Evolutionary conservation across 2,329 filamentous ascomycete genomes (phyloP).

Genomic region (Fusarium oxysporum): DNA sequence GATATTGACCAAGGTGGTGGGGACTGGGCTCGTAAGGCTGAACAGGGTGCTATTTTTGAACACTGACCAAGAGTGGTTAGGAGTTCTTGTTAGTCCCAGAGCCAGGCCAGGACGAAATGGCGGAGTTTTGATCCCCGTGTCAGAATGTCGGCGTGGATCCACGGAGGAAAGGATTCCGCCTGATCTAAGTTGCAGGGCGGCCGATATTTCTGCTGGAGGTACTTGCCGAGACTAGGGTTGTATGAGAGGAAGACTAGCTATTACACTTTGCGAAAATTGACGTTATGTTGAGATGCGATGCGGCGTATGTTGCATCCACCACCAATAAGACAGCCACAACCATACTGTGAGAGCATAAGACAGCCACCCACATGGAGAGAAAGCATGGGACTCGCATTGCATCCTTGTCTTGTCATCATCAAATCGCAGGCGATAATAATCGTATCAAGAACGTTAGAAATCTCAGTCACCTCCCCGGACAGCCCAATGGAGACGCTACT

Average conservation of each 20-base stretch:
- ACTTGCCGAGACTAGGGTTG: constrained; percentile 31
- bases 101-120: constrained; percentile 12
- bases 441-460: constrained; percentile 14
- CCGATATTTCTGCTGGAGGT: constrained; percentile 30
- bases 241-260: background rate
- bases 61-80: constrained; percentile 10
- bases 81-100: constrained; percentile 12
- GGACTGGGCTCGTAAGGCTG: constrained; percentile 43
- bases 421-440: background rate
- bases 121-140: constrained; percentile 25
- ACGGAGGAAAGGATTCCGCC: constrained; percentile 6
- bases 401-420: background rate
- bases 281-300: constrained; percentile 7
- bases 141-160: constrained; percentile 22
- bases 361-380: constrained; percentile 3
- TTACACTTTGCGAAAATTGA: constrained; percentile 13
- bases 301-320: constrained; percentile 1
- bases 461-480: background rate
- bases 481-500: constrained; percentile 3
- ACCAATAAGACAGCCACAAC: background rate
- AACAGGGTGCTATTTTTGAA: constrained; percentile 42
- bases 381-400: constrained; percentile 9
- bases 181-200: constrained; percentile 4
- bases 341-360: background rate
- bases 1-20: constrained; percentile 36